These are phyloP conservation scores for Lentinula sp. DNA, from an alignment of 768 basidiomycete species.

Conservation along the genomic window DNA sequence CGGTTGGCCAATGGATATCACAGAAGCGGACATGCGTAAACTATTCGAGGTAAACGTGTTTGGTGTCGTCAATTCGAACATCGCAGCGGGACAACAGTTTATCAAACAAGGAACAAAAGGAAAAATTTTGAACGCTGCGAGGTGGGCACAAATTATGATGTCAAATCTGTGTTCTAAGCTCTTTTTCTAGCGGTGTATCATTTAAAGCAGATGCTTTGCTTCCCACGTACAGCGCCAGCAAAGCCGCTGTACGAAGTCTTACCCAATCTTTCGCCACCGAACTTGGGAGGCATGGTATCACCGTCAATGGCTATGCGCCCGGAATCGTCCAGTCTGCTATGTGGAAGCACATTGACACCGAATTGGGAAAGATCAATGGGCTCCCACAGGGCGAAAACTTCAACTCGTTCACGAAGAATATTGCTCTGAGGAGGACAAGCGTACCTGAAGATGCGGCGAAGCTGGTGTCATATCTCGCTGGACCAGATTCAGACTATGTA, in stretches of 20 bases:
- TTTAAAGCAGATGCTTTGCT: constrained; percentile 2
- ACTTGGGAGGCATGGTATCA: constrained; percentile 20
- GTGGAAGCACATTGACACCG: constrained; percentile 12
- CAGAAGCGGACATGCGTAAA: constrained; percentile 17
- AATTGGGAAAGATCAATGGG: constrained; percentile 1
- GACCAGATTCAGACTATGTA: constrained; percentile 26
- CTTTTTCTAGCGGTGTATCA: background rate
- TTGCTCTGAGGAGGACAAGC: constrained; percentile 15
- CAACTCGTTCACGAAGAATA: constrained; percentile 1
- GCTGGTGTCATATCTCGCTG: constrained; percentile 27
- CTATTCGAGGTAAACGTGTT: constrained; percentile 22
- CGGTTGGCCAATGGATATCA: background rate
- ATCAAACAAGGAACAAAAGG: constrained; percentile 30
- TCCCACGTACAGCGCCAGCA: constrained; percentile 10
- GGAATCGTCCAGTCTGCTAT: constrained; percentile 19
- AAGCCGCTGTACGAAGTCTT: constrained; percentile 7
- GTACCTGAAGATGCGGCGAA: constrained; percentile 27
- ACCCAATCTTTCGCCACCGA: constrained; percentile 17
- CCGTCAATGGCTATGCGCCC: constrained; percentile 28
- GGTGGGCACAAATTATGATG: background rate
- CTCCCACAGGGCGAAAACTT: constrained; percentile 6
- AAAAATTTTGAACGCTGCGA: constrained; percentile 24
- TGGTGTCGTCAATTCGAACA: constrained; percentile 26
- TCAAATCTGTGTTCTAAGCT: background rate
- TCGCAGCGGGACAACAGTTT: constrained; percentile 27